Conservation (phyloP, 495 filamentous ascomycete genomes). For the Penicillium turbatum region DNA sequence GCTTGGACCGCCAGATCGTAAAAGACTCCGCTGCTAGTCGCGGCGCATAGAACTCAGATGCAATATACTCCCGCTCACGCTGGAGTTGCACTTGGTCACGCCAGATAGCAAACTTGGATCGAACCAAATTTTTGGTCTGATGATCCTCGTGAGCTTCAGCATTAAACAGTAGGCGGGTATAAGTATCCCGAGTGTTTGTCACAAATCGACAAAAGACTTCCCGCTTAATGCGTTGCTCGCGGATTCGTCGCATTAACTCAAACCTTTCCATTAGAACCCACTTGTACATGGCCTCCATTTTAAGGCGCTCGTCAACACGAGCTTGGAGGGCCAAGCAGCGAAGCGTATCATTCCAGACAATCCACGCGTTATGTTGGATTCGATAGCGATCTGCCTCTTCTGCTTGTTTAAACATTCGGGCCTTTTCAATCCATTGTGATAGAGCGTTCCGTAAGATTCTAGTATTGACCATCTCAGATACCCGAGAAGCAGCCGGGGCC, state of each 20-base stretch:
- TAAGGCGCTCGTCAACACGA: constrained; percentile 55
- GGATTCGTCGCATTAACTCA: constrained; percentile 49
- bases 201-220: constrained; percentile 43
- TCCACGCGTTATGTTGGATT: constrained; percentile 56
- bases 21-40: constrained; percentile 48
- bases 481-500: constrained; percentile 42
- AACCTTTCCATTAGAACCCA: constrained; percentile 58
- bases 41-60: constrained; percentile 51
- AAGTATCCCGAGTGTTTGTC: constrained; percentile 36
- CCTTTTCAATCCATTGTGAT: constrained; percentile 47
- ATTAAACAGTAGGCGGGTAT: constrained; percentile 33
- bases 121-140: constrained; percentile 31
- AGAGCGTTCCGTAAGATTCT: constrained; percentile 49
- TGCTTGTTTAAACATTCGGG: constrained; percentile 51
- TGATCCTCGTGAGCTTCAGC: constrained; percentile 36
- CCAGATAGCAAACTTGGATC: constrained; percentile 42
- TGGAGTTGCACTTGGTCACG: constrained; percentile 37
- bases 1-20: constrained; percentile 43
- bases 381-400: constrained; percentile 48
- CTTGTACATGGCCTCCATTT: constrained; percentile 57
- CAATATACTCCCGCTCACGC: constrained; percentile 45
- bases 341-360: constrained; percentile 62
- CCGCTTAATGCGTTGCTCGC: constrained; percentile 46
- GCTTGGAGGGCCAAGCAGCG: constrained; percentile 50
- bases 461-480: constrained; percentile 45